Percentiles rank a stretch among this genome's conserved stretches.
phyloP scores from a whole-genome alignment of 345 rosid genomes.

The Atalantia buxifolia region DNA sequence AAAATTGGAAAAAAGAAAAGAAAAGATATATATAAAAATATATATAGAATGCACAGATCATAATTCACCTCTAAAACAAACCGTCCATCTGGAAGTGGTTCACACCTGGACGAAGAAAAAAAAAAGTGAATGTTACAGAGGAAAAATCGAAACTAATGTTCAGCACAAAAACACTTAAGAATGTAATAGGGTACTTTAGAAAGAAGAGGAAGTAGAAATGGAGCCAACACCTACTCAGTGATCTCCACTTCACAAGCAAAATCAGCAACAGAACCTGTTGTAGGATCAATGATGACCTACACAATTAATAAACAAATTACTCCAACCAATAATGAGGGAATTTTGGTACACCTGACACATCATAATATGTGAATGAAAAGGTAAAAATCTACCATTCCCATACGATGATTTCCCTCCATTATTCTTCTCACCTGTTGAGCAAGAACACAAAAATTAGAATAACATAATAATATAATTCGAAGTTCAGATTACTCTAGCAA shows the following conservation, averaged over 20 bases:
- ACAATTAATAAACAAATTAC: slow-evolving; percentile 16
- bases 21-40: too few species aligned
- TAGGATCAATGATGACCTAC: slow-evolving; percentile 72
- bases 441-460: background rate
- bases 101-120: slow-evolving; percentile 58
- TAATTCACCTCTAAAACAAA: slow-evolving; percentile 71
- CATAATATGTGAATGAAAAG: background rate
- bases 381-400: slow-evolving; percentile 80
- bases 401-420: slow-evolving; percentile 95
- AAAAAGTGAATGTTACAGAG: slow-evolving; percentile 1
- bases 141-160: background rate
- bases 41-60: background rate
- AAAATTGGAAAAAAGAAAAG: background rate
- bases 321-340: slow-evolving; percentile 2
- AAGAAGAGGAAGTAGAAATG: background rate
- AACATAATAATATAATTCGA: background rate
- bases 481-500: background rate
- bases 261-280: slow-evolving; percentile 69
- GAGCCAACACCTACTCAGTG: slow-evolving; percentile 65
- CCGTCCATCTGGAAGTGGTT: slow-evolving; percentile 91
- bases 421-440: slow-evolving; percentile 74
- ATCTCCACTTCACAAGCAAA: slow-evolving; percentile 98
- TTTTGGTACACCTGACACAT: background rate
- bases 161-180: background rate
- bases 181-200: background rate